These are phyloP conservation scores for Debaryomyces coudertii DNA, from an alignment of 1,139 yeast genomes.

Conservation along the genomic window DNA sequence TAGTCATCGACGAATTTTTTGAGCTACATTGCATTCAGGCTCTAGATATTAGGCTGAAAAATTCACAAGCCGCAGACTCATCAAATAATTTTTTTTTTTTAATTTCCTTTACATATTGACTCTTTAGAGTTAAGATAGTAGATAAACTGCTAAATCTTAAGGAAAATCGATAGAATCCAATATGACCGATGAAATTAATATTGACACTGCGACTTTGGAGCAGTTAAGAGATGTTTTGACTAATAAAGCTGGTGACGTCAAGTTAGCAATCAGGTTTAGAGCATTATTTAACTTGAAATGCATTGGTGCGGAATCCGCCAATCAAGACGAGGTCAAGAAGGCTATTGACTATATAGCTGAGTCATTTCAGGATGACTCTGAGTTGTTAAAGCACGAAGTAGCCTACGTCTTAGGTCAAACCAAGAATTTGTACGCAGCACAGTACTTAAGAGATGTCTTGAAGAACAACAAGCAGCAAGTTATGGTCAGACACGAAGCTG, in stretches of 20 bases:
- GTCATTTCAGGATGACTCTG: conserved; percentile 80
- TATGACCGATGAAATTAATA: conserved; percentile 35
- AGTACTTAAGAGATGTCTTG: conserved; percentile 73
- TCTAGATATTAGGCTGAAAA: conserved; percentile 4
- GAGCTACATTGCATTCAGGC: neutral
- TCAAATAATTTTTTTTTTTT: conserved; percentile 3
- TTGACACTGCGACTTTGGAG: conserved; percentile 60
- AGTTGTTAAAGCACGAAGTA: conserved; percentile 93
- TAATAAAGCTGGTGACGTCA: conserved; percentile 65
- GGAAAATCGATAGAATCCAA: neutral
- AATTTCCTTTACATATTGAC: neutral
- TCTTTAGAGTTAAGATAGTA: neutral
- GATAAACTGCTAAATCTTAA: neutral
- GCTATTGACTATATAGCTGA: conserved; percentile 89
- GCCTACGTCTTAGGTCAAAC: conserved; percentile 99
- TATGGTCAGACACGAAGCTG: conserved; percentile 99
- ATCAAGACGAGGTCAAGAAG: conserved; percentile 50
- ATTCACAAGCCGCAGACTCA: conserved; percentile 4
- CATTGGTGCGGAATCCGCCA: conserved; percentile 65
- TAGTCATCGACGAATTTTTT: neutral
- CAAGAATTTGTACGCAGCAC: conserved; percentile 76
- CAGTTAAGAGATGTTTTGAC: conserved; percentile 70
- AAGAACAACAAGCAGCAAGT: conserved; percentile 71
- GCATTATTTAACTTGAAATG: conserved; percentile 90
- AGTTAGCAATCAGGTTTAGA: conserved; percentile 85